Base-by-base conservation (phyloP, 1,284 basidiomycete species). In the Heterobasidion irregulare region DNA sequence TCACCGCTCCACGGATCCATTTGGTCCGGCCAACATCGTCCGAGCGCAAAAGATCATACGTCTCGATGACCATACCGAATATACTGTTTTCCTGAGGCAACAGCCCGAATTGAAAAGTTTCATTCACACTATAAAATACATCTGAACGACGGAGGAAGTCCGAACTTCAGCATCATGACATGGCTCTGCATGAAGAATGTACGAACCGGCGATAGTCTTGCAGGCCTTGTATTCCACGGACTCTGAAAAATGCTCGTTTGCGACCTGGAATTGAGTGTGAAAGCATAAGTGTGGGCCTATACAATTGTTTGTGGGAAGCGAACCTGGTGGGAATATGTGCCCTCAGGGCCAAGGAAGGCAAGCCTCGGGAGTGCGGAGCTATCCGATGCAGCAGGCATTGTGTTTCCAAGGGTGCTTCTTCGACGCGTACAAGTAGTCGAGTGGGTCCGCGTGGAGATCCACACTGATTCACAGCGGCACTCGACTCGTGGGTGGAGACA, bases 281-380 rank as follows among this genome's bases (percentile, higher is more conserved):
- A 13, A 16, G 18, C 18, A 32, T 47, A 5, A 16, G 18, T 9
- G 6, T 26, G 18, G 46, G 4, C 10, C 26, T 16, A 13, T 9
- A 47, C 12, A 10, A 32, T 10, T 13, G 16, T 47, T 26, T 41
- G 45, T 41, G 51, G 47, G 32, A 52, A 6, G 66, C 75, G 57
- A 57, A 84, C 88, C 74, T 89, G 85, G 61, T 91, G 87, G 49
- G 87, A 80, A 65, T 88, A 89, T 41, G 88, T 91, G 48, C 89
- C 88, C 50, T 76, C 65, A 19, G 89, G 88, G 8, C 88, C 88
- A 34, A 91, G 72, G 64, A 83, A 82, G 34, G 66, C 68, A 18
- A 72, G 55, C 55, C 62, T 64, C 8, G 67, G 34, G 34, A 35
- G 16, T 34, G 38, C n/a, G 8, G 53, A 33, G 13, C 32, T 53